A percentile compares a stretch with the other conserved stretches of the same genome.
These are phyloP conservation scores for Fusarium citri DNA, from an alignment of 2,329 filamentous ascomycete species.

Conservation along the genomic window DNA sequence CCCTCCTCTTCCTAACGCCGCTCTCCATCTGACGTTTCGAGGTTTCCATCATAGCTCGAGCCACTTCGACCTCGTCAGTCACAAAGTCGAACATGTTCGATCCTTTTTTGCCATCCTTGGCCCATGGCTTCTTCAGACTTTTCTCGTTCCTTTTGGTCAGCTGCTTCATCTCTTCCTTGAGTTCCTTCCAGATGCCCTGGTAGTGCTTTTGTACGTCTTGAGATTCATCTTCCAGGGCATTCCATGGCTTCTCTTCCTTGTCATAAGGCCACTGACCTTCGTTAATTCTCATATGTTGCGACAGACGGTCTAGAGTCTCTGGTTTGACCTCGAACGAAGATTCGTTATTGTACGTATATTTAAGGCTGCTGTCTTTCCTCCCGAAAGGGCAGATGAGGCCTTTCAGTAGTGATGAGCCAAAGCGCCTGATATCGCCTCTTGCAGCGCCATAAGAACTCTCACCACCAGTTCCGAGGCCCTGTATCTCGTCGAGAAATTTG, in stretches of 20 bases:
- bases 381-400: conserved; percentile 17
- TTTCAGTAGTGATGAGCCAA: conserved; percentile 39
- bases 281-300: conserved; percentile 18
- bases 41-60: background rate
- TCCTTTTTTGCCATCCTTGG: background rate
- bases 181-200: background rate
- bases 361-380: background rate
- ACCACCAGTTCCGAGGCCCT: conserved; percentile 17
- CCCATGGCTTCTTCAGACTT: background rate
- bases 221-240: background rate
- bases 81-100: background rate
- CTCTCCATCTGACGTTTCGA: background rate
- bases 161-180: background rate
- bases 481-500: conserved; percentile 38
- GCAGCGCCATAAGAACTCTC: conserved; percentile 26
- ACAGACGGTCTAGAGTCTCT: conserved; percentile 7
- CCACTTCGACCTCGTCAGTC: background rate
- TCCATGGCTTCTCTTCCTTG: background rate
- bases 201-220: background rate
- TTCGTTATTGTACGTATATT: background rate
- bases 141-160: background rate
- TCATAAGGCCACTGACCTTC: conserved; percentile 22
- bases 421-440: conserved; percentile 40
- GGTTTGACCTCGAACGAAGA: background rate
- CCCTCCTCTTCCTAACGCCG: background rate